Evolutionary conservation across 1,139 yeast species (phyloP), one percentile per base, ranked within the genome.

Genomic region (Suhomyces wounanorum): DNA sequence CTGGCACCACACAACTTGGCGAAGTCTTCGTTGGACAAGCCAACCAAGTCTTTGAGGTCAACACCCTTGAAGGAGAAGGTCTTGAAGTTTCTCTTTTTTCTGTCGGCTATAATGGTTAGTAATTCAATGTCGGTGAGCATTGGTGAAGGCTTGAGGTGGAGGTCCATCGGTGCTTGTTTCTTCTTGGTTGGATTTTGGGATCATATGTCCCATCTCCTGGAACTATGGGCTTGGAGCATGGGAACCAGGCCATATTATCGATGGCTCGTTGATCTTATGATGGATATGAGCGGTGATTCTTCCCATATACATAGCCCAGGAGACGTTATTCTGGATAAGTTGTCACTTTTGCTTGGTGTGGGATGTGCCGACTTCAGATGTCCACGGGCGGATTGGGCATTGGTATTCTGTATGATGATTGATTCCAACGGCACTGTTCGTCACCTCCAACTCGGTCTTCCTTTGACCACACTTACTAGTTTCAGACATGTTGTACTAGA

Each of bases 51-150:
- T 74, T 87, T 87, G 75, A 95, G 89, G 78, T 92, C 97, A 74
- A 94, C 96, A 79, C 99, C 99, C 81, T 95, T 92, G 96, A 84
- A 94, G 70, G 96, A 85, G 89, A 92, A 92, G 83, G 96, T 84
- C 86, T 88, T 91, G 88, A 92, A 91, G 78, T 77, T 77, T 87
- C 95, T 86, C 90, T 85, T 89, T 87, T 86, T 89, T 83, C 84
- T 85, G 73, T 79, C 78, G 72, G 79, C 82, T 74, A 73, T 63
- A 63, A 39, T 37, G 50, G 75, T 71, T 71, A 71, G 75, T 71
- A 69, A 69, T 31, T 35, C 23, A 21, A 21, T 6, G 23, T 21
- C 6, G 23, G 23, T 6, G 23, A 21, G n/a, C n/a, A 21, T 21
- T 21, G 23, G 6, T 6, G 23, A 21, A 21, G 23, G 23, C 23